Evolutionary conservation across 2,329 filamentous ascomycete species (phyloP), one percentile per base, ranked within the genome.

Genomic region (Aureobasidium uvarum): DNA sequence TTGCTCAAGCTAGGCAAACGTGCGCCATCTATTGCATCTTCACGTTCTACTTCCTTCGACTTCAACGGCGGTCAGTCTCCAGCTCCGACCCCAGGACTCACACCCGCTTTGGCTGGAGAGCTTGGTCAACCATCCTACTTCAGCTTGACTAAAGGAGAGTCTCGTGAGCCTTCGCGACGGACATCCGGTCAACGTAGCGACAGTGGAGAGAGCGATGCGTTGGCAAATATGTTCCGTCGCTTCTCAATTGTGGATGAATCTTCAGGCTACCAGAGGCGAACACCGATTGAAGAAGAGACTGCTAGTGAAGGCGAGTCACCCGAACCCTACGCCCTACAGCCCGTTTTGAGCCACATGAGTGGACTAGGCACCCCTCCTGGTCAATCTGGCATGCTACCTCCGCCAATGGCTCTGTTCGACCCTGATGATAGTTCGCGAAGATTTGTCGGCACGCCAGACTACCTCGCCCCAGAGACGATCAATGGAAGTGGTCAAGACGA

Each of bases 381-480:
- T 62, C 81, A 86, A 14, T 85, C 82, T 66, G 92, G 92, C 82
- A 90, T 97, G 85, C 88, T 89, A 23, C 95, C 95, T 28, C 92
- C 93, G 5, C 93, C 95, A 54, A 89, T 90, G 91, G 91, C 94
- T 3, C 81, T 99, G 3, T 99, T 98, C 73, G 93, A 98, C 72
- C 95, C 95, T 0, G 90, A 96, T 73, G 95, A 99, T 73, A 96
- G 88, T 67, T 94, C 91, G 74, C 87, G 95, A 63, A 88, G 92
- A 45, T 99, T 99, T 72, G 95, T 99, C 10, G 95, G 95, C 38
- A 99, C 95, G 0, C 95, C 95, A 0, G 95, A 99, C 76, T 99
- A 99, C 74, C 84, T 99, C 16, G 95, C 95, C 0, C 95, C 95
- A 0, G 96, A 99, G 75, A 99, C 96, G 0, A 96, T 99, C 74